Conservation (phyloP, 1,139 yeast genomes). For the Diutina ranongensis region DNA sequence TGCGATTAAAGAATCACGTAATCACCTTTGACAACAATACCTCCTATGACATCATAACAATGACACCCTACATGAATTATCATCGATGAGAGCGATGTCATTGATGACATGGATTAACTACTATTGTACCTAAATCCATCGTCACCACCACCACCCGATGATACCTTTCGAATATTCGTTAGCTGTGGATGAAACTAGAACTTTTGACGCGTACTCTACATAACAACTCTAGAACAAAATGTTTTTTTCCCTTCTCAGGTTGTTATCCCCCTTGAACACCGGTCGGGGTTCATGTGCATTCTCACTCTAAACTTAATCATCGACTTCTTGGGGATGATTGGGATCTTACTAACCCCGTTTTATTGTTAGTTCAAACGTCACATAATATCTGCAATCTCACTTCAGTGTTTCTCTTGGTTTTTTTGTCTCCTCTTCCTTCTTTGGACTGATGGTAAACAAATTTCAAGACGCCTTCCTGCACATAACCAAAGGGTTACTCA, state of each 20-base stretch:
- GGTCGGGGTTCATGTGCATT: background rate
- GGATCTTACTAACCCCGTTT: background rate
- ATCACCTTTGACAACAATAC: no score
- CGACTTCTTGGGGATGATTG: background rate
- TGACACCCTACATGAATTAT: no score
- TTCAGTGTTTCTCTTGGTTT: background rate
- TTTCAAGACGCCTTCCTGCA: background rate
- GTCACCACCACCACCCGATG: background rate
- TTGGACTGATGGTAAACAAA: background rate
- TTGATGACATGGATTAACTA: no score
- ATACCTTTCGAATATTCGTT: no score
- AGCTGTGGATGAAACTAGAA: no score
- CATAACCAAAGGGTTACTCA: background rate
- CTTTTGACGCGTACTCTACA: no score
- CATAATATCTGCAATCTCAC: background rate
- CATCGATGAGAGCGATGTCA: no score
- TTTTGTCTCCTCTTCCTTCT: background rate
- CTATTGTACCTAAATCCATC: background rate
- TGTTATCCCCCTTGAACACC: background rate
- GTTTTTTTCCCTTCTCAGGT: background rate
- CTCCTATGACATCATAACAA: no score
- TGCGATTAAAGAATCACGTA: no score
- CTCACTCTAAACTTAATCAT: background rate
- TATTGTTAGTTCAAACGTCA: background rate
- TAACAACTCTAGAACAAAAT: background rate